Conservation (phyloP, 345 rosid genomes). For the Microthlaspi erraticum region DNA sequence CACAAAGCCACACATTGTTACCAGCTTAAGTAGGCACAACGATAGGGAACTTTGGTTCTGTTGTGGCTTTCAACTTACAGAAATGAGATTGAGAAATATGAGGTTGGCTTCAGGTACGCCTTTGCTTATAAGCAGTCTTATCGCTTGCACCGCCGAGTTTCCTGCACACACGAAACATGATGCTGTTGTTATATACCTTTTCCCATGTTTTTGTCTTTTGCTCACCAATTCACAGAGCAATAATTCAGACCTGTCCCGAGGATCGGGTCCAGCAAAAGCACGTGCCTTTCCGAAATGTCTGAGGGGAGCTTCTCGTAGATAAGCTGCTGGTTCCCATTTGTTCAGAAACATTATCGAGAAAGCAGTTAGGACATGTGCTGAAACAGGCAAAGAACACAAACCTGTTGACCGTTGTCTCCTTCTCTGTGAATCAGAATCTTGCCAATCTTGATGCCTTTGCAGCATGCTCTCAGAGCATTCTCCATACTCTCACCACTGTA, state of each 20-base stretch:
- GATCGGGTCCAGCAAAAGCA: slow-evolving; percentile 85
- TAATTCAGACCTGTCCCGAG: slow-evolving; percentile 79
- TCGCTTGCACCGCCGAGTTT: slow-evolving; percentile 92
- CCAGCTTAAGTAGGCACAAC: not conserved
- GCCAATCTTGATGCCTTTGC: slow-evolving; percentile 96
- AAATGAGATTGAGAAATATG: slow-evolving; percentile 89
- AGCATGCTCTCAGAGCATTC: slow-evolving; percentile 92
- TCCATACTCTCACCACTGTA: slow-evolving; percentile 97
- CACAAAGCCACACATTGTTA: not conserved
- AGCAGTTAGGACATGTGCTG: slow-evolving; percentile 17
- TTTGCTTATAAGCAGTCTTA: slow-evolving; percentile 74
- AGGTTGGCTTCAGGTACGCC: slow-evolving; percentile 90
- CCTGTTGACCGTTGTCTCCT: slow-evolving; percentile 95
- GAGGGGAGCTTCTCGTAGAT: slow-evolving; percentile 85
- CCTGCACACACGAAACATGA: slow-evolving; percentile 46
- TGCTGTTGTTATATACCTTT: not conserved
- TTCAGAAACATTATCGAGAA: slow-evolving; percentile 15
- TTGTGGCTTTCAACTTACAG: slow-evolving; percentile 57
- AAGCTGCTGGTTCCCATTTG: slow-evolving; percentile 55
- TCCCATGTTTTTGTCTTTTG: not conserved
- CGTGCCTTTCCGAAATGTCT: slow-evolving; percentile 91
- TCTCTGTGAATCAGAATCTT: slow-evolving; percentile 94
- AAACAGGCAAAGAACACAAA: slow-evolving; percentile 28
- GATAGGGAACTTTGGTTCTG: too few species aligned
- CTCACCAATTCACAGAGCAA: slow-evolving; percentile 1